A percentile compares a stretch with the other conserved stretches of the same genome.
These are phyloP conservation scores for Friedmanniomyces simplex DNA, from an alignment of 495 filamentous ascomycete genomes.

Conservation along the genomic window DNA sequence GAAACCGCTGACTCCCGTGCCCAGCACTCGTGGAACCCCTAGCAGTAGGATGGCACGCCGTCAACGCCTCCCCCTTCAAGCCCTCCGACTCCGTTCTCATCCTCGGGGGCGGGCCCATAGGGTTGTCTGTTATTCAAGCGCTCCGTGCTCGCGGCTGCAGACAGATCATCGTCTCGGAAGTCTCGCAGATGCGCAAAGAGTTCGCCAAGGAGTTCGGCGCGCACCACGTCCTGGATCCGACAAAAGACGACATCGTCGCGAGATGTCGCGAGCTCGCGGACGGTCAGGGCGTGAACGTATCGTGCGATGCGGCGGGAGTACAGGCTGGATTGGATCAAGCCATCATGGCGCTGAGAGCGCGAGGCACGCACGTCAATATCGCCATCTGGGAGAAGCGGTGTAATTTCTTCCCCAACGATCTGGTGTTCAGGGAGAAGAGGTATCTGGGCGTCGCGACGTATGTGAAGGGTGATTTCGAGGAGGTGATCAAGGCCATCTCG, in stretches of 20 bases:
- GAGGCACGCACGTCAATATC: conserved; percentile 52
- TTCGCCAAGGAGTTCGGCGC: conserved; percentile 46
- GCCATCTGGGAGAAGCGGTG: conserved; percentile 50
- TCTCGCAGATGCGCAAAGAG: conserved; percentile 38
- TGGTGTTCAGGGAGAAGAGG: conserved; percentile 47
- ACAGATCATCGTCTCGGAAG: conserved; percentile 49
- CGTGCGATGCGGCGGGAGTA: conserved; percentile 51
- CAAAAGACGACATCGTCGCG: conserved; percentile 40
- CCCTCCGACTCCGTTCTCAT: conserved; percentile 42
- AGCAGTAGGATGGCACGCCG: conserved; percentile 57
- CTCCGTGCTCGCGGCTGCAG: conserved; percentile 40
- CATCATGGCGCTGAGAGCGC: conserved; percentile 38
- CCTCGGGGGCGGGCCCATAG: conserved; percentile 53
- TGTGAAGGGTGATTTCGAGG: conserved; percentile 43
- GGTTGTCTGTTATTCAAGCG: conserved; percentile 49
- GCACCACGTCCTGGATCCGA: conserved; percentile 45
- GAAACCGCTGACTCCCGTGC: neutral
- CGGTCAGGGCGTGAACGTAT: conserved; percentile 42
- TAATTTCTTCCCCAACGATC: conserved; percentile 40
- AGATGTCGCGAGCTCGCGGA: conserved; percentile 38
- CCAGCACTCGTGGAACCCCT: conserved; percentile 51
- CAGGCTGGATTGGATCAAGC: conserved; percentile 41
- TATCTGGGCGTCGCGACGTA: conserved; percentile 47
- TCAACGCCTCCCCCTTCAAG: conserved; percentile 44
- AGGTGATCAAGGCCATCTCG: conserved; percentile 44